These are phyloP conservation scores for Paramicrosporidium saccamoebae DNA, from an alignment of 371 early-diverging fungal genomes.

Conservation along the genomic window DNA sequence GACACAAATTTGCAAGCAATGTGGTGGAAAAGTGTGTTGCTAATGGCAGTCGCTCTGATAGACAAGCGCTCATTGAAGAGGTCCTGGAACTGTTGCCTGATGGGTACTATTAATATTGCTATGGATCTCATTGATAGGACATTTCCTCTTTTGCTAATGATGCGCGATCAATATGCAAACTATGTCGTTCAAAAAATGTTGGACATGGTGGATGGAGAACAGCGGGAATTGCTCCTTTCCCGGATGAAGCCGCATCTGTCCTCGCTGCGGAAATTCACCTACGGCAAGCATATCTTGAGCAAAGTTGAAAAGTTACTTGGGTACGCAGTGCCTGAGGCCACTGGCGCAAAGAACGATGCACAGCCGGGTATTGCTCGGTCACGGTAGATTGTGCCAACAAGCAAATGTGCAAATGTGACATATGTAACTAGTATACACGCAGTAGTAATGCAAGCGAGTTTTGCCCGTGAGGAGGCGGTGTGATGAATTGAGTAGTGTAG, in stretches of 20 bases:
- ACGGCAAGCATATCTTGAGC: conserved; percentile 73
- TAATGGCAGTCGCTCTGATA: conserved; percentile 26
- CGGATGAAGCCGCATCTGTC: conserved; percentile 66
- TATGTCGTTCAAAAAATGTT: conserved; percentile 99
- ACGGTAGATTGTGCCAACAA: too few species aligned
- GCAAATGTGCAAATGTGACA: too few species aligned
- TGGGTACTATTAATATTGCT: conserved; percentile 11
- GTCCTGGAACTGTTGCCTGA: conserved; percentile 31
- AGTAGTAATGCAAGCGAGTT: too few species aligned
- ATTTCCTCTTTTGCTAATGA: conserved; percentile 55
- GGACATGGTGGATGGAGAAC: conserved; percentile 67
- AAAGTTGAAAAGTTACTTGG: conserved; percentile 9
- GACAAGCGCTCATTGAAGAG: conserved; percentile 53
- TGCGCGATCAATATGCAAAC: conserved; percentile 98
- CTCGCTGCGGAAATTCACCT: conserved; percentile 70
- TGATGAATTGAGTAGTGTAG: too few species aligned
- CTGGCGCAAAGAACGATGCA: too few species aligned
- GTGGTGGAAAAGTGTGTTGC: conserved; percentile 87
- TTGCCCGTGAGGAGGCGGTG: too few species aligned
- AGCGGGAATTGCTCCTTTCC: conserved; percentile 41
- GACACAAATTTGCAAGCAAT: conserved; percentile 98
- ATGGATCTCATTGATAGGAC: conserved; percentile 12
- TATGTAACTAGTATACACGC: too few species aligned
- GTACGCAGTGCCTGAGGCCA: too few species aligned
- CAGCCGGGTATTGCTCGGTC: too few species aligned